Conservation (phyloP, 768 basidiomycete genomes). For the Saitozyma sp. region DNA sequence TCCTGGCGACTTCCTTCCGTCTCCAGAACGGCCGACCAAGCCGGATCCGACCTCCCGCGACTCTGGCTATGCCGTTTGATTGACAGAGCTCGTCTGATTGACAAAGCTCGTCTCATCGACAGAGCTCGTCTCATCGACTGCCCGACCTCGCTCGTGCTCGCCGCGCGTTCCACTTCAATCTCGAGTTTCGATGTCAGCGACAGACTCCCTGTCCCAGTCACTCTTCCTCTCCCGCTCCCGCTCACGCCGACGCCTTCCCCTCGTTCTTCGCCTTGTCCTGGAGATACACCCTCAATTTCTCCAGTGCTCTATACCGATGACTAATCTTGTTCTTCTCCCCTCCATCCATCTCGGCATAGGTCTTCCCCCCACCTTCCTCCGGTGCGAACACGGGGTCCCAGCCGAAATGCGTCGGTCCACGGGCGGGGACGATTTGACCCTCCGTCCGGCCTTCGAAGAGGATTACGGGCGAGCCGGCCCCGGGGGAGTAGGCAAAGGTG, state of each 20-base stretch:
- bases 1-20: no score
- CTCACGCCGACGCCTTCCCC: constrained; percentile 6
- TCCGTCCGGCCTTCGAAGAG: constrained; percentile 84
- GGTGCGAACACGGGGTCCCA: constrained; percentile 90
- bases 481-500: constrained; percentile 87
- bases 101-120: no score
- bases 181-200: no score
- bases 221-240: no score
- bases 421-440: constrained; percentile 81
- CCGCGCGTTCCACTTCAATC: no score
- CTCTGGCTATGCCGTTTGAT: background rate
- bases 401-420: constrained; percentile 77
- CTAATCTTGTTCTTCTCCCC: constrained; percentile 67
- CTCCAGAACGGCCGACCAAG: constrained; percentile 1
- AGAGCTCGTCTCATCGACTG: no score
- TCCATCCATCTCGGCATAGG: constrained; percentile 74
- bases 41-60: background rate
- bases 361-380: constrained; percentile 66
- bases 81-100: background rate
- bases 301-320: constrained; percentile 69
- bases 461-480: constrained; percentile 75
- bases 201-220: no score
- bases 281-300: constrained; percentile 59
- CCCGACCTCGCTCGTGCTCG: no score
- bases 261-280: constrained; percentile 26